Evolutionary conservation across 768 basidiomycete genomes (phyloP).

Genomic region (Boletus rufocinnamomeus): DNA sequence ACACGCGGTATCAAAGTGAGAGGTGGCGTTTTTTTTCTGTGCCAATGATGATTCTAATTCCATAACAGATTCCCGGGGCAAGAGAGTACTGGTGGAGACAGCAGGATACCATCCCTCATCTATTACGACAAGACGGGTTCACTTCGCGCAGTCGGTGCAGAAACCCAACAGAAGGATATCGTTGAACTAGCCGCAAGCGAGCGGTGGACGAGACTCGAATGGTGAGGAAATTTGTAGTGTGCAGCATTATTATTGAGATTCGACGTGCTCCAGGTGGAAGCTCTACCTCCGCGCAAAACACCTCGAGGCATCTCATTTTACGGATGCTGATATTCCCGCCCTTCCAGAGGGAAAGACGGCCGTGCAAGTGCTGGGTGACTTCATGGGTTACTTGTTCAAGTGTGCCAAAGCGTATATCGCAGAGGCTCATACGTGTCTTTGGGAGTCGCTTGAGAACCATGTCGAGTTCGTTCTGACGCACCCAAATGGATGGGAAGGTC

Average conservation of each 20-base stretch:
- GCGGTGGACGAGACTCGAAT: constrained; percentile 45
- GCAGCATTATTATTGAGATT: background rate
- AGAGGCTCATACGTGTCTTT: constrained; percentile 44
- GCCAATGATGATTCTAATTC: background rate
- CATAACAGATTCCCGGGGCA: constrained; percentile 36
- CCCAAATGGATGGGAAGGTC: constrained; percentile 65
- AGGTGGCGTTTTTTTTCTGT: background rate
- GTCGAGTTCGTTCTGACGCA: constrained; percentile 57
- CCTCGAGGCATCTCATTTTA: constrained; percentile 25
- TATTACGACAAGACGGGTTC: constrained; percentile 43
- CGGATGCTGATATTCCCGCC: constrained; percentile 20
- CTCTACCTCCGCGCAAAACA: constrained; percentile 38
- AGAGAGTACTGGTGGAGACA: constrained; percentile 38
- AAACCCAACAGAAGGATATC: constrained; percentile 38
- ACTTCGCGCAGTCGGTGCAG: constrained; percentile 44
- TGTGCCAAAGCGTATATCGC: constrained; percentile 47
- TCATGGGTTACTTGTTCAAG: constrained; percentile 43
- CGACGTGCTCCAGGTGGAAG: constrained; percentile 29
- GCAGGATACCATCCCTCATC: constrained; percentile 45
- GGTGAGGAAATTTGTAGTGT: constrained; percentile 23
- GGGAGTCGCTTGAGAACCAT: constrained; percentile 41
- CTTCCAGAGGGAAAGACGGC: constrained; percentile 16
- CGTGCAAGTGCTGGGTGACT: constrained; percentile 38
- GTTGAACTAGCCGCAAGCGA: constrained; percentile 38
- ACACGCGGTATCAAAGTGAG: constrained; percentile 27